Evolutionary conservation across 371 early-diverging fungal species (phyloP), one percentile per base, ranked within the genome.

Genomic region (Mucor indicus): DNA sequence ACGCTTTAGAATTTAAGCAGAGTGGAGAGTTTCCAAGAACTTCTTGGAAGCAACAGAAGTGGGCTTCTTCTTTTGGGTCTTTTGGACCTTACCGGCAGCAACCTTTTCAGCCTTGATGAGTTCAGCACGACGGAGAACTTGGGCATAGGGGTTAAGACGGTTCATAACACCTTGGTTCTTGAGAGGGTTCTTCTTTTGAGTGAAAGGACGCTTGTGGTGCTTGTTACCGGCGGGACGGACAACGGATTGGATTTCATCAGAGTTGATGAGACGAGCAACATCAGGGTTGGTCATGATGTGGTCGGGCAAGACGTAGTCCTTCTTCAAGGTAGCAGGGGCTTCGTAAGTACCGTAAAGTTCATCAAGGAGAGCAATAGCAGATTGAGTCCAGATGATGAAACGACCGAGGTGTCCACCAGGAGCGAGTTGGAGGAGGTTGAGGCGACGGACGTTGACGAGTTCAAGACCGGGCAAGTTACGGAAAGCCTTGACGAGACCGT

Each of bases 401-500:
- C 99, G 96, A 60, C 99, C 99, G 59, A 98, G 80, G 84, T 98
- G 96, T 72, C 99, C 99, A 83, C 99, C 99, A 53, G 99, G 99
- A 60, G 98, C 98, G 51, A 99, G 86, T 81, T 97, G 93, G 66
- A 98, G 85, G 71, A 99, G 81, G 91, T 98, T 96, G 55, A 99
- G 83, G 73, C 84, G 79, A 64, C 88, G 81, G 43, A 99, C 98
- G 72, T 87, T 81, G 57, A 86, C 88, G 53, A 93, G 76, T 77
- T 99, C 99, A 54, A 99, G 94, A 79, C 99, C 99, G 56, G 96
- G 96, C 69, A 99, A 87, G 90, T 98, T 99, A 77, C 96, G 92
- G 92, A 99, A 98, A 65, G 98, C 99, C 78, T 86, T 87, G 71
- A 86, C 84, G 60, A 98, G 75, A 72, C 97, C 98, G 69, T 95